phyloP scores from a whole-genome alignment of 1,284 basidiomycete species.

The Inonotus hispidus region DNA sequence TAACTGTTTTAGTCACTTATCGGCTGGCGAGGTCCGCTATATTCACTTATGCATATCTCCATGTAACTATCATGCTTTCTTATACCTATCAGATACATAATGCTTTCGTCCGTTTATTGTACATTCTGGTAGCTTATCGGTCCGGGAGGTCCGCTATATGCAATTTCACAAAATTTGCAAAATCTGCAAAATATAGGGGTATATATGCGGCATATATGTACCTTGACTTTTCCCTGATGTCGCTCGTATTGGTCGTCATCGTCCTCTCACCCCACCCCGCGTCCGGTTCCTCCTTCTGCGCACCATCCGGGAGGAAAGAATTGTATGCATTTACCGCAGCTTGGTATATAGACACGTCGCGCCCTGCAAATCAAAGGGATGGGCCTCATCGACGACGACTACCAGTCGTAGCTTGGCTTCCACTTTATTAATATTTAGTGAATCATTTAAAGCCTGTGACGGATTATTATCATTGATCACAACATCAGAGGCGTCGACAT shows the following conservation, averaged over 20 bases:
- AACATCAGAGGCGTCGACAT: conserved; percentile 10
- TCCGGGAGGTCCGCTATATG: too few relatives aligned
- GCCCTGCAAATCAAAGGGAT: conserved; percentile 76
- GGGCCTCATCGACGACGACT: conserved; percentile 59
- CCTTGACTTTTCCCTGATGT: too few relatives aligned
- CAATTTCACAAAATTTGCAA: too few relatives aligned
- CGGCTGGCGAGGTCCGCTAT: too few relatives aligned
- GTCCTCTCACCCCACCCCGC: conserved; percentile 64
- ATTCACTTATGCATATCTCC: too few relatives aligned
- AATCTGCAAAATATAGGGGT: too few relatives aligned
- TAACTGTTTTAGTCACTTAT: too few relatives aligned
- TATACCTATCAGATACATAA: too few relatives aligned
- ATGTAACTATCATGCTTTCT: too few relatives aligned
- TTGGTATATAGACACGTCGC: conserved; percentile 58
- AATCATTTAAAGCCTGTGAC: not conserved
- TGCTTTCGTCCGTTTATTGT: too few relatives aligned
- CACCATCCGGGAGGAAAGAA: conserved; percentile 38
- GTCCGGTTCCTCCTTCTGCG: conserved; percentile 37
- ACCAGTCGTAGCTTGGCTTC: conserved; percentile 22
- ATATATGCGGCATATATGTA: too few relatives aligned
- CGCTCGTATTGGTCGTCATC: conserved; percentile 52
- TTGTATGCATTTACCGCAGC: conserved; percentile 54
- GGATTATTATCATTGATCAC: not conserved
- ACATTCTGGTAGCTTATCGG: too few relatives aligned
- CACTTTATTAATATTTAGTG: not conserved